Conservation (phyloP, 2,329 filamentous ascomycete genomes). For the Fusarium poae region DNA sequence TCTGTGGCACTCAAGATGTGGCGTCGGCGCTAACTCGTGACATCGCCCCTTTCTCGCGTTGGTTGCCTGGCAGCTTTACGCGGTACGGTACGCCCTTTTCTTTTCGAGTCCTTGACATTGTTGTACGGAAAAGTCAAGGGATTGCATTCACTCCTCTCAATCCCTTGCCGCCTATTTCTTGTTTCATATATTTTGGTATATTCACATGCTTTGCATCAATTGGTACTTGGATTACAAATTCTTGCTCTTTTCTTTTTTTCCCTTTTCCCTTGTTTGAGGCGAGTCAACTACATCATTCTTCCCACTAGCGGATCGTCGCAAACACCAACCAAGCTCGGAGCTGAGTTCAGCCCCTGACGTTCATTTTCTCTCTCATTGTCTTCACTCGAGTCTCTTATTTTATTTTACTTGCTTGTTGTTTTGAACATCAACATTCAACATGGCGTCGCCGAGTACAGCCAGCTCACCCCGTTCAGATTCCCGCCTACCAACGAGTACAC, state of each 20-base stretch:
- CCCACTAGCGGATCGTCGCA: slow-evolving; percentile 26
- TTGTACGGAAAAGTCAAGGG: slow-evolving; percentile 1
- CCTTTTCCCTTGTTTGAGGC: slow-evolving; percentile 15
- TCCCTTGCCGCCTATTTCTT: neutral
- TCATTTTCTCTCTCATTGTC: neutral
- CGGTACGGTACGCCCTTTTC: slow-evolving; percentile 29
- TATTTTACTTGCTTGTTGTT: neutral
- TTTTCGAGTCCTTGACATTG: slow-evolving; percentile 15
- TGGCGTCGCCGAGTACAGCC: slow-evolving; percentile 51
- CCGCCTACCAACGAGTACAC: slow-evolving; percentile 52
- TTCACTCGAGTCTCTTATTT: neutral
- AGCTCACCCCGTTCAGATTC: slow-evolving; percentile 52
- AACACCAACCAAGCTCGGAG: slow-evolving; percentile 19
- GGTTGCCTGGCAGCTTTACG: slow-evolving; percentile 44
- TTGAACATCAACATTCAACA: slow-evolving; percentile 18
- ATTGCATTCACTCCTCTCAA: neutral
- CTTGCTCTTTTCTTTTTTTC: slow-evolving; percentile 23
- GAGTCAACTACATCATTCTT: slow-evolving; percentile 47
- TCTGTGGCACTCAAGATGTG: neutral
- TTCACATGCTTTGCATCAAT: neutral
- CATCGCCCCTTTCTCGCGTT: slow-evolving; percentile 54
- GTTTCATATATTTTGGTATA: neutral
- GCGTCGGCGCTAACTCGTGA: slow-evolving; percentile 50
- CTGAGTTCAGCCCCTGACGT: slow-evolving; percentile 12
- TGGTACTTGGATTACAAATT: neutral